phyloP scores from a whole-genome alignment of 1,284 basidiomycete genomes.

The Somion occarium region DNA sequence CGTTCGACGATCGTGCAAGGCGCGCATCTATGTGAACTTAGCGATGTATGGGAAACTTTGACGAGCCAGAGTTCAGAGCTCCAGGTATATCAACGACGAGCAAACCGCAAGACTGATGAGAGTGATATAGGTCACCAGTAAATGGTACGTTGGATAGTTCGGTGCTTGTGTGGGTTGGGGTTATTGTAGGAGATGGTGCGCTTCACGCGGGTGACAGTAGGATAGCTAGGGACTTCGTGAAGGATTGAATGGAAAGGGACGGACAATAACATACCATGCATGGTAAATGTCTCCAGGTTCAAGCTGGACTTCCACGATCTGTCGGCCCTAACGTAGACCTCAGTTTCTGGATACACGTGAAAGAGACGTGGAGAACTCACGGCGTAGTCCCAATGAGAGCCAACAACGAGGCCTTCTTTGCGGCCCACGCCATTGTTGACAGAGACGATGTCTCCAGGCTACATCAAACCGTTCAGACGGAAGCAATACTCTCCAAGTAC shows the following conservation, averaged over 20 bases:
- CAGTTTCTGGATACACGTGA: neutral
- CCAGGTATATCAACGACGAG: neutral
- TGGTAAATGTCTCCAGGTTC: slow-evolving; percentile 63
- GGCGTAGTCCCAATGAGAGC: slow-evolving; percentile 61
- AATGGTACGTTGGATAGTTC: slow-evolving; percentile 61
- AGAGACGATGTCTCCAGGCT: slow-evolving; percentile 77
- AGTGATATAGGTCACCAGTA: slow-evolving; percentile 48
- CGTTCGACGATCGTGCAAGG: neutral
- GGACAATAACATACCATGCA: slow-evolving; percentile 44
- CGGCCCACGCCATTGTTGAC: slow-evolving; percentile 60
- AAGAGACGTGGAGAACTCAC: slow-evolving; percentile 38
- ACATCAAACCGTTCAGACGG: slow-evolving; percentile 4
- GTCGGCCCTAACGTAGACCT: slow-evolving; percentile 52
- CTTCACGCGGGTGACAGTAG: slow-evolving; percentile 65
- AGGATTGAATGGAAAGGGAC: neutral
- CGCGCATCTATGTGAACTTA: neutral
- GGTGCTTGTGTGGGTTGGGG: slow-evolving; percentile 38
- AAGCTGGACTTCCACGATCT: slow-evolving; percentile 75
- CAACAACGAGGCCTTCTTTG: slow-evolving; percentile 73
- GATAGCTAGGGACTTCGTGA: slow-evolving; percentile 43
- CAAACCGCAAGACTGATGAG: neutral
- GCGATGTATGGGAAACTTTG: neutral
- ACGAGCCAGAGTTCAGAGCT: neutral
- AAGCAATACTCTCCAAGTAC: neutral
- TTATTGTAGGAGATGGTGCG: slow-evolving; percentile 59